phyloP scores from a whole-genome alignment of 371 early-diverging fungal genomes.

The Zancudomyces culisetae region DNA sequence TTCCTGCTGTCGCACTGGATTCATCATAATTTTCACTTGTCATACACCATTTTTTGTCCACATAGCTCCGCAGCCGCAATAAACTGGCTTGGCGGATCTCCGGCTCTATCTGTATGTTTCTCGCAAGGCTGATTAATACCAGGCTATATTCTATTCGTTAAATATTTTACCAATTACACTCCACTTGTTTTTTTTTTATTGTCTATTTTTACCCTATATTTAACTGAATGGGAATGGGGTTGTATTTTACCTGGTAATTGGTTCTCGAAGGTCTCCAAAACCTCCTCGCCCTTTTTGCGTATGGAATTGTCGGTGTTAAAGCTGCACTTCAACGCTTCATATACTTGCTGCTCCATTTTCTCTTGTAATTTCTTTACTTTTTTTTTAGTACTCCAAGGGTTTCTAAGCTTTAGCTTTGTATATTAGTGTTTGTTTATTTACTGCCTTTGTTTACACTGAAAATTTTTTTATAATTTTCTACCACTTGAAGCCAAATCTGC shows the following conservation, averaged over 20 bases:
- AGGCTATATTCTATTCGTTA: conserved; percentile 31
- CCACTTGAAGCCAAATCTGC: no score
- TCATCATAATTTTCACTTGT: conserved; percentile 17
- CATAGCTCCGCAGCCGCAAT: conserved; percentile 50
- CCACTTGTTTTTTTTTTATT: neutral
- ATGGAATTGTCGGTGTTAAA: conserved; percentile 42
- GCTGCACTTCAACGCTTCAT: conserved; percentile 43
- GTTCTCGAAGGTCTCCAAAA: conserved; percentile 17
- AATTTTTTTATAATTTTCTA: no score
- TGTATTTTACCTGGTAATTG: neutral
- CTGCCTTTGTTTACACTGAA: no score
- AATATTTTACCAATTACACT: neutral
- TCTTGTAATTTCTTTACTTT: neutral
- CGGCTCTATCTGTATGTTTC: conserved; percentile 37
- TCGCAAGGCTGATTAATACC: conserved; percentile 41
- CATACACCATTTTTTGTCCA: conserved; percentile 60
- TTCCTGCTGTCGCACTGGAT: conserved; percentile 4
- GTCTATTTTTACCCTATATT: neutral
- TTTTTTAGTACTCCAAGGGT: no score
- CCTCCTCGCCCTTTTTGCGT: conserved; percentile 46
- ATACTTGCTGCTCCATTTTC: conserved; percentile 49
- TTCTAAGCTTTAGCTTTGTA: no score
- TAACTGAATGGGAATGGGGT: no score
- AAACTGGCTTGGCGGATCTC: conserved; percentile 71
- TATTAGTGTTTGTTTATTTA: no score